These are phyloP conservation scores for Geotrichum phurueaensis DNA, from an alignment of 1,139 yeast species.

Conservation along the genomic window DNA sequence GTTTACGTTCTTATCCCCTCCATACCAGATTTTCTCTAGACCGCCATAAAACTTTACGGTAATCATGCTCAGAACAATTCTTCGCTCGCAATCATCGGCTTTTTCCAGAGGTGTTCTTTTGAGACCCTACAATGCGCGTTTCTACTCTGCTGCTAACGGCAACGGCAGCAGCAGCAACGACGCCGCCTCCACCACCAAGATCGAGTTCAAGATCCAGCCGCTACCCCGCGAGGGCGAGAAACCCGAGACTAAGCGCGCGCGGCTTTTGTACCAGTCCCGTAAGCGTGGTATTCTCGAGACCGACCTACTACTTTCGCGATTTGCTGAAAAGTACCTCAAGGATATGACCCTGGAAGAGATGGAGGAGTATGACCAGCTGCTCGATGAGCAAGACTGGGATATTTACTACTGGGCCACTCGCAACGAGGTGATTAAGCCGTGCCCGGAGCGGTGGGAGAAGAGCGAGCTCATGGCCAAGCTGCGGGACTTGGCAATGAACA, in stretches of 20 bases:
- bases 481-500: constrained; percentile 70
- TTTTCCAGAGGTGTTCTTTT: not conserved
- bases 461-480: constrained; percentile 58
- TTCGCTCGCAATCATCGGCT: not conserved
- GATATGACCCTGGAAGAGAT: constrained; percentile 59
- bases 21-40: no score
- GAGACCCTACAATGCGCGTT: not conserved
- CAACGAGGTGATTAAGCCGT: constrained; percentile 70
- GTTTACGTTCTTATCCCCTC: not conserved
- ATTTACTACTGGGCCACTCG: constrained; percentile 96
- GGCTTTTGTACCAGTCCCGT: constrained; percentile 84
- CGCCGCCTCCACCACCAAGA: constrained; percentile 8
- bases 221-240: constrained; percentile 68
- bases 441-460: constrained; percentile 79
- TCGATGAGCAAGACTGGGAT: constrained; percentile 97
- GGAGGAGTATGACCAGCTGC: constrained; percentile 75
- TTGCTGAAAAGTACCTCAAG: constrained; percentile 69
- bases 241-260: constrained; percentile 71
- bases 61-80: not conserved
- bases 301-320: constrained; percentile 75
- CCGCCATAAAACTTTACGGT: not conserved
- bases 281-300: constrained; percentile 95
- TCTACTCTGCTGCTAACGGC: not conserved
- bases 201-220: constrained; percentile 55
- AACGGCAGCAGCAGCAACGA: not conserved